These are phyloP conservation scores for Ramularia collo-cygni DNA, from an alignment of 2,329 filamentous ascomycete genomes.

Conservation along the genomic window DNA sequence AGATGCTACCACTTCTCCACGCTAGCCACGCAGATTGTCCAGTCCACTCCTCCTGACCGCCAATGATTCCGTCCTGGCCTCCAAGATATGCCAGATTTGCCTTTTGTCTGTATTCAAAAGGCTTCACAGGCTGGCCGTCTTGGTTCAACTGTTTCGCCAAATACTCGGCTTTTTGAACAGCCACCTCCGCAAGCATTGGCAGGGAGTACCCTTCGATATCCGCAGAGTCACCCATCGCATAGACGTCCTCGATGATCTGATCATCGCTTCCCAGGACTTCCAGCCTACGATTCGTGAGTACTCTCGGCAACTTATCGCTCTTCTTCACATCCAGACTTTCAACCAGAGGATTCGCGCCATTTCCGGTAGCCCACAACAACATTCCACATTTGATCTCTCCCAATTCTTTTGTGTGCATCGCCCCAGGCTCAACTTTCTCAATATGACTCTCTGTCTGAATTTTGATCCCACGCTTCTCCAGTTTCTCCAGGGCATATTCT, in stretches of 20 bases:
- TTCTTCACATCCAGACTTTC: conserved; percentile 31
- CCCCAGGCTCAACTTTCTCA: conserved; percentile 30
- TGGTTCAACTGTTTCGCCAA: conserved; percentile 27
- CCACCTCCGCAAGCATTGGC: conserved; percentile 34
- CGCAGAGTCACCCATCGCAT: conserved; percentile 34
- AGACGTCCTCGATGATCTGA: conserved; percentile 24
- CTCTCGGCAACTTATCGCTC: conserved; percentile 28
- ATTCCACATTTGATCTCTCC: conserved; percentile 33
- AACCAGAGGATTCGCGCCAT: conserved; percentile 29
- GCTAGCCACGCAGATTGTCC: conserved; percentile 38
- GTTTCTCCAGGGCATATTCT: conserved; percentile 36
- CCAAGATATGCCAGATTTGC: conserved; percentile 37
- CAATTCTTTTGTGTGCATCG: conserved; percentile 32
- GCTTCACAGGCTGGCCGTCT: conserved; percentile 8
- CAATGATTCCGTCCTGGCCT: conserved; percentile 36
- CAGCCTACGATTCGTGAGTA: conserved; percentile 31
- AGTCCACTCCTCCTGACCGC: conserved; percentile 35
- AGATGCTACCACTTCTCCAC: conserved; percentile 34
- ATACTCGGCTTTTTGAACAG: conserved; percentile 35
- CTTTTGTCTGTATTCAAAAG: conserved; percentile 36
- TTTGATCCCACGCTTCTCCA: conserved; percentile 32
- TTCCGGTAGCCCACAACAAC: conserved; percentile 36
- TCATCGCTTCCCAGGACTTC: conserved; percentile 26
- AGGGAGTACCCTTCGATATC: conserved; percentile 33
- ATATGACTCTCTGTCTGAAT: conserved; percentile 35